Base-by-base conservation (phyloP, 2,329 filamentous ascomycete species). In the Apiospora koreana region DNA sequence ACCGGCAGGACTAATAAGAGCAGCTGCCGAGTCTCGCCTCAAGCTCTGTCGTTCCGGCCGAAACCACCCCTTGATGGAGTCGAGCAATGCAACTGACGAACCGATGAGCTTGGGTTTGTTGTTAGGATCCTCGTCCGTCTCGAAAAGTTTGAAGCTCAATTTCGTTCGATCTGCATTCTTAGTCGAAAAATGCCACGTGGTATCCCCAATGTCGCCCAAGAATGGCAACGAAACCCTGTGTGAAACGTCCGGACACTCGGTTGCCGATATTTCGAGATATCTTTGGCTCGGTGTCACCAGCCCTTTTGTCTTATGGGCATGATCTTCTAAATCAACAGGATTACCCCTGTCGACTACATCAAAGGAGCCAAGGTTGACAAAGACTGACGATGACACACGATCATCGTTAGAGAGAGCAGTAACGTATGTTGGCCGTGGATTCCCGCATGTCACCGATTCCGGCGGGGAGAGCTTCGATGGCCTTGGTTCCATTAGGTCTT, bases 341-440 rank as follows among this genome's bases (percentile, higher is more conserved):
- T 28, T 23, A 16, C 45, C 23, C 28, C 35, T 43, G 43, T 45
- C 21, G 7, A 21, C 38, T 31, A 66, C 41, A 25, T 71, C 68
- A 62, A 71, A 70, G 16, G 70, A 68, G n/a, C 70, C 70, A 7
- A 71, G 38, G 41, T 62, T 71, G 46, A 71, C 65, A 42, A 68
- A 68, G 3, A 71, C 46, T 14, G 70, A 66, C 6, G 68, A 70
- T 23, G 12, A 23, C 16, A 18, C 64, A 12, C n/a, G 1, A 9
- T 14, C 38, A 31, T 65, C 41, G 31, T 0, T 25, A 4, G 54
- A 54, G 18, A 48, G 18, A n/a, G n/a, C 10, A 0, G 69, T 66
- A 14, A 23, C 4, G 23, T 62, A 62, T 14, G 54, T 62, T 38
- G 54, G 54, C 18, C 31, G 54, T 12, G 54, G 54, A 38, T n/a